Conservation (phyloP, 257 asterid genomes). For the Fraxinus quadrangulata region DNA sequence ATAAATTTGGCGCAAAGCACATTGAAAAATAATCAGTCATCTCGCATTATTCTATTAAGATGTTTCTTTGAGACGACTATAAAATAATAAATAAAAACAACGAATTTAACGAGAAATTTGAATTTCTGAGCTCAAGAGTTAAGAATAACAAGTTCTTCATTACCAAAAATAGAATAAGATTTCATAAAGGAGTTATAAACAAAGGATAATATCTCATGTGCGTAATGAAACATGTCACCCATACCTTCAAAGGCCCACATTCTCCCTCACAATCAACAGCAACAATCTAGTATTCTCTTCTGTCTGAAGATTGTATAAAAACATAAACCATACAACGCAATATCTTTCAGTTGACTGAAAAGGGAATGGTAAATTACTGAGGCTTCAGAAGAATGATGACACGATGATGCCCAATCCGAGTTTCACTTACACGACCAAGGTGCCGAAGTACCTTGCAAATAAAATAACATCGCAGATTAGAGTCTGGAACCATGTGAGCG, state of each 20-base stretch:
- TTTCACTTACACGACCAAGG: slow-evolving; percentile 76
- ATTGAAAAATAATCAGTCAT: too few relatives aligned
- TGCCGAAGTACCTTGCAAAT: slow-evolving; percentile 81
- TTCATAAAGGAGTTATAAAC: neutral
- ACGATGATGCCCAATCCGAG: slow-evolving; percentile 83
- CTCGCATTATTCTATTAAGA: too few relatives aligned
- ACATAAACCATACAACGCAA: neutral
- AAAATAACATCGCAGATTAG: slow-evolving; percentile 14
- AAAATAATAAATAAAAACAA: too few relatives aligned
- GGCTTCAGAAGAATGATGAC: slow-evolving; percentile 75
- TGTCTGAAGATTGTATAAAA: neutral
- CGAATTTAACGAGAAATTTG: neutral
- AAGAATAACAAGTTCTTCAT: too few relatives aligned
- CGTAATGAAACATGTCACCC: neutral
- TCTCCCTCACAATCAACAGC: neutral
- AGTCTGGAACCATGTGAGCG: slow-evolving; percentile 6
- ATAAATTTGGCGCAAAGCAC: too few relatives aligned
- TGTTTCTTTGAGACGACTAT: too few relatives aligned
- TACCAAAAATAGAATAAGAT: neutral
- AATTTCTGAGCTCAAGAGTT: too few relatives aligned
- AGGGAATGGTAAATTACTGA: slow-evolving; percentile 4
- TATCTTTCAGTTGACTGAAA: neutral
- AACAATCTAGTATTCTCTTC: neutral
- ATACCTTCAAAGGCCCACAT: neutral
- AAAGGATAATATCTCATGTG: neutral